Evolutionary conservation across 768 basidiomycete species (phyloP).

Genomic region (Polyporus arcularius): DNA sequence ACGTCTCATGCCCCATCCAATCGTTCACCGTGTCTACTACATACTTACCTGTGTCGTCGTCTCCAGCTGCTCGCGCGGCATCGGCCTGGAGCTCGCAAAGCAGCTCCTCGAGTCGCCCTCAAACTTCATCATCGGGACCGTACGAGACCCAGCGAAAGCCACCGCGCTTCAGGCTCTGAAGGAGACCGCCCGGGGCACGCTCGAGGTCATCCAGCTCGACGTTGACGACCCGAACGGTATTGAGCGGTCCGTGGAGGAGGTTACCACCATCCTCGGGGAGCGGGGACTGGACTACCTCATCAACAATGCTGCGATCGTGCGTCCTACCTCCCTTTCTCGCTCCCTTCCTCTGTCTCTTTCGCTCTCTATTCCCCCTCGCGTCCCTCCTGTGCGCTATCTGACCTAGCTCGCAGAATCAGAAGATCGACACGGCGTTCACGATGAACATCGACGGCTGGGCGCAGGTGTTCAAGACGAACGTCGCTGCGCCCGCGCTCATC

Average conservation of each 20-base stretch:
- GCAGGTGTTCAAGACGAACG: conserved; percentile 32
- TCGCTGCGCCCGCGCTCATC: conserved; percentile 38
- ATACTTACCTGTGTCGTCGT: background rate
- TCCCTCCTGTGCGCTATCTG: no score
- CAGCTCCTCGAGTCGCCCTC: conserved; percentile 24
- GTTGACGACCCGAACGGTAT: conserved; percentile 28
- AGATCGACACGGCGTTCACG: conserved; percentile 30
- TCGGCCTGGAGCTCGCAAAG: conserved; percentile 30
- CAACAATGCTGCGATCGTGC: conserved; percentile 39
- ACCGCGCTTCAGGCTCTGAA: conserved; percentile 21
- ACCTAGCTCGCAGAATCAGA: background rate
- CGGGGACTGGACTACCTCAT: conserved; percentile 40
- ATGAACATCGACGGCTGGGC: conserved; percentile 27
- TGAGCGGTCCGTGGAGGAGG: conserved; percentile 20
- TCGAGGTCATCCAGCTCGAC: conserved; percentile 37
- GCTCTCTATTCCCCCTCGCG: no score
- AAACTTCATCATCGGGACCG: conserved; percentile 32
- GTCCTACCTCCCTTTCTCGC: background rate
- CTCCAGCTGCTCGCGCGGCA: conserved; percentile 31
- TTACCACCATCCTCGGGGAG: conserved; percentile 29
- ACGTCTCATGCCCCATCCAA: background rate
- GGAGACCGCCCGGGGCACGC: conserved; percentile 24
- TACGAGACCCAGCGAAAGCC: conserved; percentile 27
- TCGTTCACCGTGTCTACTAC: background rate
- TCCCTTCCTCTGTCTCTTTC: no score